Conservation (phyloP, 1,284 basidiomycete genomes). For the Boletus hoseneyae region DNA sequence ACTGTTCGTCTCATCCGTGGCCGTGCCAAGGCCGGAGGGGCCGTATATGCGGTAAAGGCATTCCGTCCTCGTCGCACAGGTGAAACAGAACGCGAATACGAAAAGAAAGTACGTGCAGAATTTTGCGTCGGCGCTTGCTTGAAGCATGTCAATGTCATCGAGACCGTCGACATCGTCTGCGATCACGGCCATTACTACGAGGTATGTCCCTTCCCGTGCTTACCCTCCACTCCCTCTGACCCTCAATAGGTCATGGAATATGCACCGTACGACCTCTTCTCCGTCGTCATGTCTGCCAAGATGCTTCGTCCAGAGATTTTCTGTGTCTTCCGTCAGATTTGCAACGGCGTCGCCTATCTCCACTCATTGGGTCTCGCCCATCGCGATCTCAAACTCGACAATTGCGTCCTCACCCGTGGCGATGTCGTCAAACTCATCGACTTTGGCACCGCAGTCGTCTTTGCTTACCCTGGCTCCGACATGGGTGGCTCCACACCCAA, state of each 20-base stretch:
- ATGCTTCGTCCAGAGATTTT: constrained; percentile 99
- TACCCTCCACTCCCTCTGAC: constrained; percentile 7
- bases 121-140: constrained; percentile 97
- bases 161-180: constrained; percentile 97
- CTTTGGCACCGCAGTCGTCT: constrained; percentile 98
- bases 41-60: constrained; percentile 96
- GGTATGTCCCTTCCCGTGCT: constrained; percentile 45
- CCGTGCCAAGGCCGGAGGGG: constrained; percentile 71
- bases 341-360: constrained; percentile 97
- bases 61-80: constrained; percentile 87
- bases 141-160: constrained; percentile 96
- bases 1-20: constrained; percentile 96
- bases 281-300: constrained; percentile 98
- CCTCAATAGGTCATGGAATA: constrained; percentile 92
- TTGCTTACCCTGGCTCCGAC: constrained; percentile 89
- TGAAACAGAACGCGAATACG: constrained; percentile 94
- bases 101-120: constrained; percentile 98
- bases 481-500: constrained; percentile 25
- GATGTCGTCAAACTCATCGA: constrained; percentile 99
- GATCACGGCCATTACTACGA: constrained; percentile 99
- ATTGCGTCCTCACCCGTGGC: constrained; percentile 95
- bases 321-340: constrained; percentile 98
- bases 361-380: constrained; percentile 98
- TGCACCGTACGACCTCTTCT: constrained; percentile 97
- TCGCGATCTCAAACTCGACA: constrained; percentile 98